These are phyloP conservation scores for Monascus purpureus DNA, from an alignment of 495 filamentous ascomycete genomes.

Conservation along the genomic window DNA sequence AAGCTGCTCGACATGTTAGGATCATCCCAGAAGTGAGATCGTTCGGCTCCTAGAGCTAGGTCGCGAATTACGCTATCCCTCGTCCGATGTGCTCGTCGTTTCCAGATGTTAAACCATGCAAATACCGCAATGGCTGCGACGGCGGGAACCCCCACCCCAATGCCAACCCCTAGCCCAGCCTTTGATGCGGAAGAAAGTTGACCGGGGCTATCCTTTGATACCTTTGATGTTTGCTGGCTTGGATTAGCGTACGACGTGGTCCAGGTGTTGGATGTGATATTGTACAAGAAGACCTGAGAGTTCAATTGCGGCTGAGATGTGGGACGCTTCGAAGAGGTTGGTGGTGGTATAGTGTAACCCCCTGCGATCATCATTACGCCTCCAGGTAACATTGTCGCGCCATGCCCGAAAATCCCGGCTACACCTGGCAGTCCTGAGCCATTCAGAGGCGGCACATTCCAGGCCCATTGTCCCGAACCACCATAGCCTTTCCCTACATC, in stretches of 20 bases:
- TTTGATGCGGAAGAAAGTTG: slow-evolving; percentile 25
- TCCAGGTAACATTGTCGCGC: slow-evolving; percentile 67
- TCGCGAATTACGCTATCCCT: slow-evolving; percentile 41
- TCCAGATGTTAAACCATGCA: slow-evolving; percentile 44
- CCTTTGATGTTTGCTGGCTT: background rate
- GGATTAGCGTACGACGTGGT: slow-evolving; percentile 47
- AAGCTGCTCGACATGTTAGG: slow-evolving; percentile 23
- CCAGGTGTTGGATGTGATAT: slow-evolving; percentile 65
- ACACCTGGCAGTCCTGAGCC: slow-evolving; percentile 30
- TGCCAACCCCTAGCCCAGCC: slow-evolving; percentile 57
- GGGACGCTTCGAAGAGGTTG: slow-evolving; percentile 24
- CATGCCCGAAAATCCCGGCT: slow-evolving; percentile 71
- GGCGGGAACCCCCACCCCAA: slow-evolving; percentile 51
- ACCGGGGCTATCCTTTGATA: slow-evolving; percentile 1
- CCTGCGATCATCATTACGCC: slow-evolving; percentile 84
- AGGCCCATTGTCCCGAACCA: slow-evolving; percentile 55
- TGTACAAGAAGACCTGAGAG: slow-evolving; percentile 52
- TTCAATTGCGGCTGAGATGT: slow-evolving; percentile 20
- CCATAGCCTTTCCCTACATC: slow-evolving; percentile 57
- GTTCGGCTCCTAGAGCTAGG: slow-evolving; percentile 35
- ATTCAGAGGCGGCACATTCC: slow-evolving; percentile 43
- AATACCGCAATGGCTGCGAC: slow-evolving; percentile 34
- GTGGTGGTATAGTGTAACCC: slow-evolving; percentile 53
- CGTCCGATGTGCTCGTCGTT: slow-evolving; percentile 27
- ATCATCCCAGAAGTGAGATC: slow-evolving; percentile 30